These are phyloP conservation scores for Neurospora sp. DNA, from an alignment of 495 filamentous ascomycete species.

Conservation along the genomic window DNA sequence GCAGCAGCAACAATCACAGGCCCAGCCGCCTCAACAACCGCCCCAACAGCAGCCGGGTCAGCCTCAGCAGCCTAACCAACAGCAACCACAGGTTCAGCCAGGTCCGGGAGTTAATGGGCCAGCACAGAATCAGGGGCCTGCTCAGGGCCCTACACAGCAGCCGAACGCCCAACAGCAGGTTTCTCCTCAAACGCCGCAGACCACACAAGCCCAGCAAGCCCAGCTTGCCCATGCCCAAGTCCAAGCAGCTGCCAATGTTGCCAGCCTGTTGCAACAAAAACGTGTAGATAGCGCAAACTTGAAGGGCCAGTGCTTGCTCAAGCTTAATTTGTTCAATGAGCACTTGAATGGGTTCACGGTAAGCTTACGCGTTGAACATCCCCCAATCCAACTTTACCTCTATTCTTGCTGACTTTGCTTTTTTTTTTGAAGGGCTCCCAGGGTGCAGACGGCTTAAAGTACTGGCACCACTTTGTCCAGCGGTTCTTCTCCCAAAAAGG, in stretches of 20 bases:
- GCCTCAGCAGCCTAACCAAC: constrained; percentile 32
- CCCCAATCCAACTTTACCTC: background rate
- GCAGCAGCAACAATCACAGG: constrained; percentile 27
- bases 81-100: constrained; percentile 37
- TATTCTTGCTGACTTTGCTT: constrained; percentile 6
- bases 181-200: constrained; percentile 33
- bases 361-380: constrained; percentile 19
- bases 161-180: constrained; percentile 30
- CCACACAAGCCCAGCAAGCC: constrained; percentile 46
- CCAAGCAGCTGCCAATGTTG: constrained; percentile 15
- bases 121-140: constrained; percentile 19
- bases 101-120: constrained; percentile 18
- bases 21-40: constrained; percentile 18
- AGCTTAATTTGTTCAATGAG: constrained; percentile 60
- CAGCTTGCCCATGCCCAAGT: constrained; percentile 25
- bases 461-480: constrained; percentile 69
- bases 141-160: constrained; percentile 24
- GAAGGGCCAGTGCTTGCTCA: constrained; percentile 50
- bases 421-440: constrained; percentile 38
- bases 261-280: constrained; percentile 32
- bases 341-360: constrained; percentile 56
- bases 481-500: constrained; percentile 65
- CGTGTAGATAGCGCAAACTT: constrained; percentile 40
- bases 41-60: constrained; percentile 27
- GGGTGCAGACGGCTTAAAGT: constrained; percentile 49